These are phyloP conservation scores for Nasturtium officinale DNA, from an alignment of 345 rosid species.

Conservation along the genomic window DNA sequence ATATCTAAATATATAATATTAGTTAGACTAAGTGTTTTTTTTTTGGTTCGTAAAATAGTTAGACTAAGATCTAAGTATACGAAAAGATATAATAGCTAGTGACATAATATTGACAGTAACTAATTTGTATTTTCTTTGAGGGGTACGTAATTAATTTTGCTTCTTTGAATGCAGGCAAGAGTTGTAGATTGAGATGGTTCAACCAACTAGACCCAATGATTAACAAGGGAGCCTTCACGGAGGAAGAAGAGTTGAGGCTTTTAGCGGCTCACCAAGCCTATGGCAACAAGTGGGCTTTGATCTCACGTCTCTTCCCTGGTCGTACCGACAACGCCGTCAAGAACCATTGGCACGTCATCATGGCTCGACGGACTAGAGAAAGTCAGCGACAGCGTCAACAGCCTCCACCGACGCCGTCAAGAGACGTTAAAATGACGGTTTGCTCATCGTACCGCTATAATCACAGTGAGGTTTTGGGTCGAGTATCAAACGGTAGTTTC, in stretches of 20 bases:
- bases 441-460: conserved; percentile 28
- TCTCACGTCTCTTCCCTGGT: conserved; percentile 92
- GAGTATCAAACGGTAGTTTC: conserved; percentile 12
- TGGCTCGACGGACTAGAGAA: conserved; percentile 91
- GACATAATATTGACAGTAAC: conserved; percentile 23
- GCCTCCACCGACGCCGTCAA: conserved; percentile 2
- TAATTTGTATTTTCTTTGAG: neutral
- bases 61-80: neutral
- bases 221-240: conserved; percentile 78
- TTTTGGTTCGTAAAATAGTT: neutral
- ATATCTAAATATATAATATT: too few relatives aligned
- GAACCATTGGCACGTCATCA: conserved; percentile 98
- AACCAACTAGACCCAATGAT: conserved; percentile 97
- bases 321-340: conserved; percentile 97
- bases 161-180: conserved; percentile 65
- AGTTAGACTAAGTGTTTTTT: neutral
- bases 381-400: conserved; percentile 34
- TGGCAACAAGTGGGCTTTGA: conserved; percentile 99
- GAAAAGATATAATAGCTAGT: neutral
- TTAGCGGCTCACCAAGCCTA: conserved; percentile 81
- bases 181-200: conserved; percentile 98
- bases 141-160: conserved; percentile 1
- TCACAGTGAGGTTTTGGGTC: conserved; percentile 20
- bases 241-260: conserved; percentile 89
- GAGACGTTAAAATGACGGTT: conserved; percentile 23